Conservation (phyloP, 192 early-diverging fungal genomes). For the Podila epicladia region DNA sequence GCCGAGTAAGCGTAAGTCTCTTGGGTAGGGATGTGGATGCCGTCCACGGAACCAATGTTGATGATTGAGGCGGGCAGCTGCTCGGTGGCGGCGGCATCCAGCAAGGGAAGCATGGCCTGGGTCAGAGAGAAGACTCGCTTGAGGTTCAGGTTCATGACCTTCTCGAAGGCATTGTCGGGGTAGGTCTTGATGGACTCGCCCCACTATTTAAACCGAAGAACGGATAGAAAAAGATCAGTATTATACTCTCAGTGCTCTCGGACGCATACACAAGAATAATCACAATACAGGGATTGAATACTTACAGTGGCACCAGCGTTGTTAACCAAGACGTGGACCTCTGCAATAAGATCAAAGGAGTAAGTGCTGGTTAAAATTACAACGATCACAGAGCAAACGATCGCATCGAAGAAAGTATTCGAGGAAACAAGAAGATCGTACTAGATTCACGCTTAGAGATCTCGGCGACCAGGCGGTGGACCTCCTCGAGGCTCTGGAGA, state of each 20-base stretch:
- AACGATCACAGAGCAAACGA: not conserved
- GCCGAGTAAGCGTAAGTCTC: conserved; percentile 80
- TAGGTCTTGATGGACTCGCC: conserved; percentile 59
- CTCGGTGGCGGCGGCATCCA: conserved; percentile 64
- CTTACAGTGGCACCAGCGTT: conserved; percentile 75
- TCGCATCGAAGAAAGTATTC: no score
- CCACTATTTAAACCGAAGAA: conserved; percentile 44
- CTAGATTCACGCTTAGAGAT: conserved; percentile 68
- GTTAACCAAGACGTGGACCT: conserved; percentile 90
- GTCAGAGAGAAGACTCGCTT: conserved; percentile 85
- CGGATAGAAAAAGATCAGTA: not conserved
- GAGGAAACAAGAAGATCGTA: conserved; percentile 20
- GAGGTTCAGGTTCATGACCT: conserved; percentile 88
- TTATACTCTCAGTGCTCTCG: not conserved
- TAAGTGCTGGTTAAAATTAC: not conserved
- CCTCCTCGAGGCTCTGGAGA: conserved; percentile 67
- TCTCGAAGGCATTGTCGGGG: conserved; percentile 72
- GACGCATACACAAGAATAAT: not conserved
- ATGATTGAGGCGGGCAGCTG: conserved; percentile 81
- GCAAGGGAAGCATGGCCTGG: conserved; percentile 76
- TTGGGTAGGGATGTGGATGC: conserved; percentile 58
- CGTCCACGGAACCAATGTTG: conserved; percentile 88
- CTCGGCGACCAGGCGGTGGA: conserved; percentile 63
- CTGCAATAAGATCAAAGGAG: conserved; percentile 23
- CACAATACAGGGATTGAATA: conserved; percentile 15